Base-by-base conservation (phyloP, 805 yeast species). In the Helenozyma rhizophorensis region DNA sequence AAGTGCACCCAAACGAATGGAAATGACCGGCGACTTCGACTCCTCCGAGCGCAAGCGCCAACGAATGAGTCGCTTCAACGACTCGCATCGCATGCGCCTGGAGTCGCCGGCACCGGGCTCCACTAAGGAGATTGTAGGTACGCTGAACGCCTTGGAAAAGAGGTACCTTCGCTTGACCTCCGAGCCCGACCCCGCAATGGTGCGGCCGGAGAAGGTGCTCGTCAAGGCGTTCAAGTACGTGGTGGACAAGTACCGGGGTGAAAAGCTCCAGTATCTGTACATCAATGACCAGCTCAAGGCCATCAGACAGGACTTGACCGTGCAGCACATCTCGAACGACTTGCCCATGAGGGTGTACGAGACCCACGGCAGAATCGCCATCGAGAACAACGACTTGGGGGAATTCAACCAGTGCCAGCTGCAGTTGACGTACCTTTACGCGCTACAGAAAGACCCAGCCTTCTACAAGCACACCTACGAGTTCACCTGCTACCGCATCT, bases 331-430 rank as follows among this genome's bases (percentile, higher is more conserved):
- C 27, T 80, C 80, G 48, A 78, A 78, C 49, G 78, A 74, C 27
- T 84, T 93, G 52, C 76, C 96, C 0, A 74, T 87, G 5, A 52
- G 62, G 34, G 95, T 87, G 0, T 90, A 93, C 56, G 93, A 87
- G 56, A 72, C 79, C 3, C 95, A 90, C 57, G 93, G 93, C 4
- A 74, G 88, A 30, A 65, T 89, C n/a, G 95, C 97, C 0, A 70
- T 90, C 23, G 83, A 79, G 45, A 80, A 83, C 51, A 71, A 74
- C 25, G 98, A 90, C 56, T 60, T 90, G 42, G 97, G 97, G 8
- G 97, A 93, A 56, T 88, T 84, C 56, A 93, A 93, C 61, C 97
- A 90, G 56, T 93, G 97, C 54, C 95, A 84, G 56, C 77, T 94
- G 11, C 86, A 87, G 48, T 60, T 93, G 31, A 75, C 75, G 42